Evolutionary conservation across 345 rosid genomes (phyloP).

Genomic region (Cardamine occulta): DNA sequence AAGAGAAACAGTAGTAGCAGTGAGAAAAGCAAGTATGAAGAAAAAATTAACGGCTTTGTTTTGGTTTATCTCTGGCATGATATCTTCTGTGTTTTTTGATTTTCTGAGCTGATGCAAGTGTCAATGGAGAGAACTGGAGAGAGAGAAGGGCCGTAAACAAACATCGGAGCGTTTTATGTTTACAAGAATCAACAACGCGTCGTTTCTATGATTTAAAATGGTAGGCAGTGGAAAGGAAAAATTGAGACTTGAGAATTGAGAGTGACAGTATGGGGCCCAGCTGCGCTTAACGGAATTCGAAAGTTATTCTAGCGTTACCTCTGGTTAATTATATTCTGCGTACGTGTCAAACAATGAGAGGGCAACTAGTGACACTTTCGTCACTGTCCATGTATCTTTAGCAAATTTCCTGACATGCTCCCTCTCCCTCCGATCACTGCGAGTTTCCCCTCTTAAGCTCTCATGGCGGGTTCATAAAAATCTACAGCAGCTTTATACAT

Average conservation of each 20-base stretch:
- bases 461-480: slow-evolving; percentile 35
- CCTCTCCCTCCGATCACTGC: slow-evolving; percentile 30
- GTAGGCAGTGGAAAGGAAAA: slow-evolving; percentile 13
- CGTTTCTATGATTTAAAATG: not conserved
- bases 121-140: slow-evolving; percentile 21
- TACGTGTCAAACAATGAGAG: slow-evolving; percentile 14
- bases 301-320: slow-evolving; percentile 14
- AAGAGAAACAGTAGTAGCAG: slow-evolving; percentile 31
- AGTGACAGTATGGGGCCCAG: slow-evolving; percentile 39
- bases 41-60: slow-evolving; percentile 26
- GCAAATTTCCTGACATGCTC: slow-evolving; percentile 21
- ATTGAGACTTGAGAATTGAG: slow-evolving; percentile 29
- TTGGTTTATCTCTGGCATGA: slow-evolving; percentile 20
- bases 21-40: slow-evolving; percentile 27
- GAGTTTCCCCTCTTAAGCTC: slow-evolving; percentile 21
- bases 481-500: not conserved
- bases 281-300: slow-evolving; percentile 30
- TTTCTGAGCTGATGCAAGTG: slow-evolving; percentile 18
- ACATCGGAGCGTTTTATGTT: slow-evolving; percentile 16
- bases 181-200: not conserved
- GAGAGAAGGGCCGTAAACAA: slow-evolving; percentile 20
- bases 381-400: slow-evolving; percentile 2
- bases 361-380: not conserved
- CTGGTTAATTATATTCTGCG: not conserved
- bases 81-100: not conserved